A percentile compares a stretch with the other conserved stretches of the same genome.
phyloP scores from a whole-genome alignment of 176 grass and related monocot genomes.

The Oryza nivara region DNA sequence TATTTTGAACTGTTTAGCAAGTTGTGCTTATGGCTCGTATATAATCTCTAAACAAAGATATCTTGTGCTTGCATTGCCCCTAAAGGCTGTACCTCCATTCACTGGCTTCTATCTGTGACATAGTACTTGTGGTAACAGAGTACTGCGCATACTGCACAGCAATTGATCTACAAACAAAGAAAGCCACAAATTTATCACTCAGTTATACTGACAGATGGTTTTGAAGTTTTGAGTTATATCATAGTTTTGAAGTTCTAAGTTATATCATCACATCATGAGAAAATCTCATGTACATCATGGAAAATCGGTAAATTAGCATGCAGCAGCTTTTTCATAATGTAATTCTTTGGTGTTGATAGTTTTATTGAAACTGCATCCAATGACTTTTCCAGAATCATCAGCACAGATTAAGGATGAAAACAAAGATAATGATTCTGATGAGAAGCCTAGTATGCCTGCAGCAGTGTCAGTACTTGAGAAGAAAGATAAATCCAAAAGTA shows the following conservation, averaged over 20 bases:
- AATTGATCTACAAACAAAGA: not conserved
- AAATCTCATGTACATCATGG: not conserved
- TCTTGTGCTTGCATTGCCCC: slow-evolving; percentile 1
- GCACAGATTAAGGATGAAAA: slow-evolving; percentile 88
- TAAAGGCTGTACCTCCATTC: not conserved
- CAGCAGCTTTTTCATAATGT: not conserved
- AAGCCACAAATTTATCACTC: not conserved
- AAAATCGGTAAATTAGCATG: slow-evolving; percentile 18
- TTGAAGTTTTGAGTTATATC: slow-evolving; percentile 18
- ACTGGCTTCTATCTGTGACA: slow-evolving; percentile 8
- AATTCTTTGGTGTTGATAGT: slow-evolving; percentile 33
- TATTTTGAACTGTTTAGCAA: slow-evolving; percentile 16
- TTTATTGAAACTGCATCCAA: slow-evolving; percentile 21
- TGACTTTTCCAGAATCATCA: slow-evolving; percentile 78
- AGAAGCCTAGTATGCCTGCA: slow-evolving; percentile 58
- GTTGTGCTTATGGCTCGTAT: slow-evolving; percentile 14
- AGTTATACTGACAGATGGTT: slow-evolving; percentile 10
- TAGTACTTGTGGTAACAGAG: slow-evolving; percentile 1
- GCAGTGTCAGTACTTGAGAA: slow-evolving; percentile 46
- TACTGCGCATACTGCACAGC: slow-evolving; percentile 13
- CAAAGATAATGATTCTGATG: slow-evolving; percentile 68
- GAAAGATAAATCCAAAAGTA: slow-evolving; percentile 61
- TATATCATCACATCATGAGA: not conserved
- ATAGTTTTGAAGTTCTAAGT: slow-evolving; percentile 17
- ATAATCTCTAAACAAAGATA: slow-evolving; percentile 18